phyloP scores from a whole-genome alignment of 805 yeast genomes.

The Saturnispora sanitii region DNA sequence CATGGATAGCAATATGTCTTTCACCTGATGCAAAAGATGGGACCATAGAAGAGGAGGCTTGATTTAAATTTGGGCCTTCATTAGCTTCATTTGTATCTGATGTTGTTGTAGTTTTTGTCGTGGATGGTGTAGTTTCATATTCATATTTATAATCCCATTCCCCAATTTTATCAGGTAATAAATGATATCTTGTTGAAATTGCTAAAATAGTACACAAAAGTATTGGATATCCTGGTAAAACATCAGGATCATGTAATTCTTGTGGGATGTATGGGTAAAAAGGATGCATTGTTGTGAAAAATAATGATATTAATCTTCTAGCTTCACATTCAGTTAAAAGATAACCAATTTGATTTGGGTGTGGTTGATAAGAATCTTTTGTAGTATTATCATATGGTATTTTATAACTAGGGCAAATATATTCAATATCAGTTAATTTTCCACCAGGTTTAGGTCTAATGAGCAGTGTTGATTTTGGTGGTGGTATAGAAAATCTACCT shows the following conservation, averaged over 20 bases:
- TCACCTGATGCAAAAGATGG: constrained; percentile 7
- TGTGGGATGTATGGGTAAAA: constrained; percentile 81
- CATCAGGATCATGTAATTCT: constrained; percentile 56
- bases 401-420: constrained; percentile 37
- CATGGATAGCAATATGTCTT: constrained; percentile 56
- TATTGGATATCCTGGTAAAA: constrained; percentile 70
- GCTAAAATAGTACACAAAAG: constrained; percentile 73
- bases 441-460: constrained; percentile 40
- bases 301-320: constrained; percentile 43
- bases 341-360: neutral
- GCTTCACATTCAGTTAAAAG: constrained; percentile 59
- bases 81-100: neutral
- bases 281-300: constrained; percentile 76
- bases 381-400: neutral
- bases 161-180: constrained; percentile 33
- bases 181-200: constrained; percentile 68
- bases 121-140: neutral
- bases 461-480: constrained; percentile 30
- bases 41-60: neutral
- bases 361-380: constrained; percentile 2
- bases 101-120: neutral
- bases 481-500: constrained; percentile 33
- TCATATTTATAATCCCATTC: constrained; percentile 9
- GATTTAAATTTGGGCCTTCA: neutral
- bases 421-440: constrained; percentile 49